These are phyloP conservation scores for Phoma sp. DNA, from an alignment of 2,329 filamentous ascomycete species.

Conservation along the genomic window DNA sequence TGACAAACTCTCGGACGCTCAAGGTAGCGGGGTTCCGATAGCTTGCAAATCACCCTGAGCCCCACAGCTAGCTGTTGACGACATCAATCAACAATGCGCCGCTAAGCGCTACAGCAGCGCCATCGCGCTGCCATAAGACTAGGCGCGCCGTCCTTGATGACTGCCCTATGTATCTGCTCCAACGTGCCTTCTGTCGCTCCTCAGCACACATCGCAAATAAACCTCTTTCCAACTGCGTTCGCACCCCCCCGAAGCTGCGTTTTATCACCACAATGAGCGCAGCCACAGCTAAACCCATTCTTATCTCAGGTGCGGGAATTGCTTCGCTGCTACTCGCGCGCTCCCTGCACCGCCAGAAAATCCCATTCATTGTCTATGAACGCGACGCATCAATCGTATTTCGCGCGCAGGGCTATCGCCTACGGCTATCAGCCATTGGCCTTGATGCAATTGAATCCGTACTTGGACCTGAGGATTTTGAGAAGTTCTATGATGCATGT, in stretches of 20 bases:
- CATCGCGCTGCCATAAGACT: slow-evolving; percentile 3
- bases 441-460: slow-evolving; percentile 68
- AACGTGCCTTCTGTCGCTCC: background rate
- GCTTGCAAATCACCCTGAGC: slow-evolving; percentile 8
- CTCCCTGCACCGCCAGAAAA: slow-evolving; percentile 36
- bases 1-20: slow-evolving; percentile 9
- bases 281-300: slow-evolving; percentile 49
- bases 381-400: slow-evolving; percentile 59
- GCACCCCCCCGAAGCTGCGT: slow-evolving; percentile 9
- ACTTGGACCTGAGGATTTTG: slow-evolving; percentile 57
- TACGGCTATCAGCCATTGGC: slow-evolving; percentile 64
- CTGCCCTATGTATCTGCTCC: background rate
- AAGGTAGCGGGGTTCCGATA: background rate
- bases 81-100: background rate
- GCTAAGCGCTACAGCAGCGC: background rate
- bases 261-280: slow-evolving; percentile 24
- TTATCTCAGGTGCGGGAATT: slow-evolving; percentile 45
- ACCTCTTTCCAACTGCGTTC: background rate
- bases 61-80: slow-evolving; percentile 1
- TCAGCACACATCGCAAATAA: background rate
- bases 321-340: slow-evolving; percentile 43
- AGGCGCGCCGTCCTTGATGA: background rate
- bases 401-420: slow-evolving; percentile 68
- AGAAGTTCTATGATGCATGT: slow-evolving; percentile 65
- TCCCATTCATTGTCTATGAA: slow-evolving; percentile 47